Base-by-base conservation (phyloP, 164 flowering plant genomes). In the Chimonanthus praecox region DNA sequence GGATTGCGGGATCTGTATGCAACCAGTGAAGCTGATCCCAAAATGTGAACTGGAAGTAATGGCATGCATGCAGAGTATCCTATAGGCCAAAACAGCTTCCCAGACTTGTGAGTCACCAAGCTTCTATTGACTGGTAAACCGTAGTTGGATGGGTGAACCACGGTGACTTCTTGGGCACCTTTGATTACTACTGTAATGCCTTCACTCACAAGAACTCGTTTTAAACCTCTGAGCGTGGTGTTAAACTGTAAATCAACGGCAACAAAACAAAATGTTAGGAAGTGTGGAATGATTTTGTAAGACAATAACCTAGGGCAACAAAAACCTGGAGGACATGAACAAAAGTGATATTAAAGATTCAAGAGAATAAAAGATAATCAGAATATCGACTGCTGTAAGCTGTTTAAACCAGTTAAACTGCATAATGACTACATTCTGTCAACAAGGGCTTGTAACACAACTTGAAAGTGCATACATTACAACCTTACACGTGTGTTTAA, bases 181-280 rank as follows among this genome's bases (percentile, higher is more conserved):
- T 71, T 69, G 2, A 91, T 83, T 81, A 83, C 82, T 15, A 89
- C 77, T 6, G 85, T 81, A 51, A 89, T 88, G 74, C 94, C 97
- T 85, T 92, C 89, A 62, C 90, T 82, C 64, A 90, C 93, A 73
- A 83, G 83, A 47, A 92, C 20, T 44, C 87, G 83, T 71, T 82
- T 87, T 70, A 90, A 78, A 64, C 91, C 92, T 75, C 76, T 64
- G 49, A 75, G 80, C 3, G 90, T 82, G 18, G 63, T 60, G 73
- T 88, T 88, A 77, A 75, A 44, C 97, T 88, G 89, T 72, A 77
- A 5, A 58, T 44, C 33, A 77, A 66, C 4, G 68, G 13, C 7
- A 1, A 45, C 6, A 44, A 7, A 66, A 13, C 11, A 5, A 60
- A 5, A 60, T 16, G 3, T 16, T 2, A 18, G 3, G 63, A 10